Percentiles rank a stretch among this genome's conserved stretches.
These are phyloP conservation scores for Lachancea thermotolerans DNA, from an alignment of 805 yeast species.

Conservation along the genomic window DNA sequence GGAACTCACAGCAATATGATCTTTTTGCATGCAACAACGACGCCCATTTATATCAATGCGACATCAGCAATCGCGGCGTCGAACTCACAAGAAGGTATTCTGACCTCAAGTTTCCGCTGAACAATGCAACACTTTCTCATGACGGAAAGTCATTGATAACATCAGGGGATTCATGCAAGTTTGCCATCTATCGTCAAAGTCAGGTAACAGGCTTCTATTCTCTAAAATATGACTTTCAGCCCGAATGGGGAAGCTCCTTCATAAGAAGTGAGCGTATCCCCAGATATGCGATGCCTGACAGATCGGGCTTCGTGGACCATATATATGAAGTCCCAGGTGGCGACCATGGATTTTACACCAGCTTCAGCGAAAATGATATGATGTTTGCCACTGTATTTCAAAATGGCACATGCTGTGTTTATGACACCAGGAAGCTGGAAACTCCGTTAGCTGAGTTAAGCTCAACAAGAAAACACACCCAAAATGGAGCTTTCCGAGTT, in stretches of 20 bases:
- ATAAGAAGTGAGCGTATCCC: constrained; percentile 21
- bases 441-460: constrained; percentile 47
- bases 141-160: constrained; percentile 52
- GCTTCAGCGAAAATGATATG: constrained; percentile 68
- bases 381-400: constrained; percentile 78
- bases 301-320: constrained; percentile 25
- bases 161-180: constrained; percentile 71
- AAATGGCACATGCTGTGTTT: constrained; percentile 72
- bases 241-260: constrained; percentile 29
- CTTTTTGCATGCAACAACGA: constrained; percentile 83
- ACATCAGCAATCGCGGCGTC: constrained; percentile 44
- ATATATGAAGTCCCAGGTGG: constrained; percentile 47
- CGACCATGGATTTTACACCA: constrained; percentile 79
- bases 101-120: constrained; percentile 59
- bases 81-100: constrained; percentile 37
- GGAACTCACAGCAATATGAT: constrained; percentile 39
- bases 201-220: constrained; percentile 26
- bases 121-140: constrained; percentile 65
- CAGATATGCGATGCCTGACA: constrained; percentile 26
- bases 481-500: constrained; percentile 63
- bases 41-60: constrained; percentile 57
- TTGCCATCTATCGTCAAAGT: constrained; percentile 45
- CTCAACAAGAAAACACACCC: constrained; percentile 49
- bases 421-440: constrained; percentile 61
- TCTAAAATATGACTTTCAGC: constrained; percentile 22